Conservation (phyloP, 1,284 basidiomycete species). For the Marasmius fiardii region DNA sequence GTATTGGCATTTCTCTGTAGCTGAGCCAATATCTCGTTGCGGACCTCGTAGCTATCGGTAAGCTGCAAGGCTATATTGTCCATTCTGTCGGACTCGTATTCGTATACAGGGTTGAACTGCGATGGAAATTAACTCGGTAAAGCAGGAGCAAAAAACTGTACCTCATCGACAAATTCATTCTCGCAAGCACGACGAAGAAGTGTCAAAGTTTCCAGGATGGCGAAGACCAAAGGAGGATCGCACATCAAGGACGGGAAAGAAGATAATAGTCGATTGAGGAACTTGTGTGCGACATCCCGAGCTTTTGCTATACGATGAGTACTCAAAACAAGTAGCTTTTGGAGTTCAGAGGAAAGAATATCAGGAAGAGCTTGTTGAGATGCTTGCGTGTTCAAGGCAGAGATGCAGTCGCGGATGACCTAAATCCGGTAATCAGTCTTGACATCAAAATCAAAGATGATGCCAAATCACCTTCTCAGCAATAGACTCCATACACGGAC, state of each 20-base stretch:
- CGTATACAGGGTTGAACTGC: conserved; percentile 86
- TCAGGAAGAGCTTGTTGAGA: conserved; percentile 78
- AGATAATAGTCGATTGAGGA: conserved; percentile 83
- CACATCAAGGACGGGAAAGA: conserved; percentile 96
- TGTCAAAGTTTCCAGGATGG: conserved; percentile 90
- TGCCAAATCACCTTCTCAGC: conserved; percentile 69
- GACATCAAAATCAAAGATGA: conserved; percentile 1
- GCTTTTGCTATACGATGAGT: conserved; percentile 85
- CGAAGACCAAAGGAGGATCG: conserved; percentile 82
- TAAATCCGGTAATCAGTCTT: conserved; percentile 26
- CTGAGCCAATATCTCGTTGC: conserved; percentile 81
- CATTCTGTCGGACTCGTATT: conserved; percentile 78
- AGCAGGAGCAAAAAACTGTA: conserved; percentile 27
- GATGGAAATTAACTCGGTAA: too few relatives aligned
- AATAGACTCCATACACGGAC: conserved; percentile 80
- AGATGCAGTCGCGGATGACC: conserved; percentile 74
- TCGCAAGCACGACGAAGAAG: conserved; percentile 87
- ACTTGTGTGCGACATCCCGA: conserved; percentile 79
- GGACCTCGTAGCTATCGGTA: conserved; percentile 83
- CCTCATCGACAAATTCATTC: conserved; percentile 91
- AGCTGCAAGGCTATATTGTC: conserved; percentile 72
- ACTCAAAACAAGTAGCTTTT: conserved; percentile 72
- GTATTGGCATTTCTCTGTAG: conserved; percentile 71
- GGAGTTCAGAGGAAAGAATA: conserved; percentile 74
- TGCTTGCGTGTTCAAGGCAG: conserved; percentile 69